Base-by-base conservation (phyloP, 768 basidiomycete species). In the Tricholoma hemisulphureum region DNA sequence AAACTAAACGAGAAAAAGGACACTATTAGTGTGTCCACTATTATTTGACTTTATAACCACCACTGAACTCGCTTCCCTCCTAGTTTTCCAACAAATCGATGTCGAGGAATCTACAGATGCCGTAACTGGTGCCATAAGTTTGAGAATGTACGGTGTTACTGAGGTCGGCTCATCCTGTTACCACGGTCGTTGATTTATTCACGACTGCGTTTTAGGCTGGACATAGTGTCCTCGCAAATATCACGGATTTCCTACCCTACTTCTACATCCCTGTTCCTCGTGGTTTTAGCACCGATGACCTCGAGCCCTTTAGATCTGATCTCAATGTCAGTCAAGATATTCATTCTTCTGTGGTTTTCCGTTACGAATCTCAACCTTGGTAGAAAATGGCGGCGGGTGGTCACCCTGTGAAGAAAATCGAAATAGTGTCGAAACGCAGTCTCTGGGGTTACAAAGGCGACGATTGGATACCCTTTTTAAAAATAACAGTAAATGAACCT, bases 21-120 rank as follows among this genome's bases (percentile, higher is more conserved):
- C 65, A 73, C 78, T 4, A 87, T 97, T 57, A 74, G 94, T 93
- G 35, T 57, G 86, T 65, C 9, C 10, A 10, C 53, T 53, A 49
- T 18, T 18, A n/a, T 9, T 26, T 37, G 7, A 7, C 23, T 28
- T 23, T 34, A 2, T 14, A 45, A 24, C 18, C 20, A 24, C 32
- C 43, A 24, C 57, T 31, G 24, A 23, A 51, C 41, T 14, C 10
- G 35, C n/a, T 14, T 31, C 28, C 16, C 32, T 4, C 31, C 9
- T 58, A 95, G 93, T 90, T 16, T 98, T 98, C 65, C 97, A 99
- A 70, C 97, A 98, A 72, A 95, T 96, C 58, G 97, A 98, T 61
- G 80, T 98, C 7, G 93, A 96, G 61, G 80, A 82, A 46, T 70
- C 78, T 8, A 79, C 79, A 23, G 75, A 86, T 11, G 73, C 73